Conservation (phyloP, 2,329 filamentous ascomycete species). For the Fusarium sp. region DNA sequence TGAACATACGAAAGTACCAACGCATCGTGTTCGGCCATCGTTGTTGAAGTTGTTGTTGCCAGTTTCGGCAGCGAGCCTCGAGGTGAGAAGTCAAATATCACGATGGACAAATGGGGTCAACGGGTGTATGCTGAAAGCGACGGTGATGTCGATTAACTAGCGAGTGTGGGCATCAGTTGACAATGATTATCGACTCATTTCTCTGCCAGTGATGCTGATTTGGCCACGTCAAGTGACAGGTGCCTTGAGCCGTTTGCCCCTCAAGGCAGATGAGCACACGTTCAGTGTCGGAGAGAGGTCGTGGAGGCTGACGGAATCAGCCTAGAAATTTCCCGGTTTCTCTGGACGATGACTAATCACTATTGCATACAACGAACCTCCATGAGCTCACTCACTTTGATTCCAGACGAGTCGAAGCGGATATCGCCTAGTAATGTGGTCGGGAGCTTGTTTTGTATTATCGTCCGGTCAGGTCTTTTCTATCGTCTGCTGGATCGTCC, state of each 20-base stretch:
- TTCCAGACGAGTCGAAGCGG: not conserved
- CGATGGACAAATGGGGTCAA: constrained; percentile 11
- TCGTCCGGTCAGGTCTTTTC: not conserved
- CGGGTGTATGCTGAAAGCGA: not conserved
- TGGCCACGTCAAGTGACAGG: constrained; percentile 42
- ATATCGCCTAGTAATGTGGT: not conserved
- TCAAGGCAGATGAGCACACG: constrained; percentile 18
- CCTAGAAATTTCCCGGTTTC: constrained; percentile 42
- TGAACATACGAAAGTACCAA: constrained; percentile 63
- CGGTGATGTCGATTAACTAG: constrained; percentile 14
- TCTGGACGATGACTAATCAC: constrained; percentile 42
- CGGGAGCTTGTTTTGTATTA: not conserved
- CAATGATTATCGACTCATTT: not conserved
- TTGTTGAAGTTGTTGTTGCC: constrained; percentile 5
- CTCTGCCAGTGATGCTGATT: not conserved
- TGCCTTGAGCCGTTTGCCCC: constrained; percentile 38
- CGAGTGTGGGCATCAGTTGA: not conserved
- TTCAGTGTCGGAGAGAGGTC: constrained; percentile 1
- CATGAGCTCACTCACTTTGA: not conserved
- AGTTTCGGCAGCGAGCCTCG: not conserved
- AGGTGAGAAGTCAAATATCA: constrained; percentile 15
- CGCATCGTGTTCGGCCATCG: constrained; percentile 53
- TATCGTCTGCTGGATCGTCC: not conserved
- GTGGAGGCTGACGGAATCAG: constrained; percentile 33
- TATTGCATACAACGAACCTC: constrained; percentile 20